A percentile compares a stretch with the other conserved stretches of the same genome.
Conservation (phyloP, 148 eudicot species). For the Chenopodium album region DNA sequence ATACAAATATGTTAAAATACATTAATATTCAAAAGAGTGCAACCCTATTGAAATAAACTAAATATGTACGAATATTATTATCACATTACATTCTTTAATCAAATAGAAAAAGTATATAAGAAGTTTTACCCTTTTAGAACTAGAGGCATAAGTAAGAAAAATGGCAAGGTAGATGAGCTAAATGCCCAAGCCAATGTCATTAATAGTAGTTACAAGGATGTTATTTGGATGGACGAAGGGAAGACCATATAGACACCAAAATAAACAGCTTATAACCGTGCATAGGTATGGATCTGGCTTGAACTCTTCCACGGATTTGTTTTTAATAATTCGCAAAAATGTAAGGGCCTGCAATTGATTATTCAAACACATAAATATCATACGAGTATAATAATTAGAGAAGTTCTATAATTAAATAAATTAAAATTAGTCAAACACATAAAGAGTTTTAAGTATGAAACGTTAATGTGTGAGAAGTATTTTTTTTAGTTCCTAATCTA, state of each 20-base stretch:
- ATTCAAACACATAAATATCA: not conserved
- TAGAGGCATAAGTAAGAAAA: conserved; percentile 49
- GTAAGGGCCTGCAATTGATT: conserved; percentile 49
- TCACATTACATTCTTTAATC: too few species aligned
- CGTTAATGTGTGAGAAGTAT: too few species aligned
- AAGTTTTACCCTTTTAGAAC: conserved; percentile 40
- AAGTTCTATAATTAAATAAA: too few species aligned
- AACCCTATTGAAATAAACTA: too few species aligned
- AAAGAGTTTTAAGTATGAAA: too few species aligned
- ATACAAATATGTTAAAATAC: too few species aligned
- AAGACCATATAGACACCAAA: conserved; percentile 79
- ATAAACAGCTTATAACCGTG: conserved; percentile 57
- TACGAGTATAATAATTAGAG: too few species aligned
- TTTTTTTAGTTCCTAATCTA: too few species aligned
- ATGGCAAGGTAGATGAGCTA: conserved; percentile 46
- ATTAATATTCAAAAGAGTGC: too few species aligned
- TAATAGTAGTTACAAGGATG: conserved; percentile 65
- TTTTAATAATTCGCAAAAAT: conserved; percentile 45
- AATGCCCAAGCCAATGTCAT: conserved; percentile 48
- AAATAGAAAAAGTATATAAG: too few species aligned
- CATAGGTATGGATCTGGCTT: conserved; percentile 69
- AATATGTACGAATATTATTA: too few species aligned
- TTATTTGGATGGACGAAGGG: conserved; percentile 71
- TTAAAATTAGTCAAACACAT: too few species aligned
- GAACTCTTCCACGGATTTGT: conserved; percentile 62